Evolutionary conservation across 495 filamentous ascomycete species (phyloP).

Genomic region (Aspergillus kassunensis): DNA sequence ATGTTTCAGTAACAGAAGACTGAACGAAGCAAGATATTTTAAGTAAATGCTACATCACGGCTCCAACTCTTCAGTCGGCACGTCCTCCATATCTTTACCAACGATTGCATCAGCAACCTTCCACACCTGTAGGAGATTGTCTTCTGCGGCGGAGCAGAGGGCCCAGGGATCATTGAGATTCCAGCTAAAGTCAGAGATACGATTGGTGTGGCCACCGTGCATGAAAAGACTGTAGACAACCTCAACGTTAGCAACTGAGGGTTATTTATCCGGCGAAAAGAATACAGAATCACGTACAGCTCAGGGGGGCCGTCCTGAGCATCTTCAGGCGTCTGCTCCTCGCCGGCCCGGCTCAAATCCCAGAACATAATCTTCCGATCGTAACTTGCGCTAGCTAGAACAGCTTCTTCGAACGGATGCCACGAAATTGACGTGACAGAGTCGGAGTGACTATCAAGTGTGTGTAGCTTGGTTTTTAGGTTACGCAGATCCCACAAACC

Average conservation of each 20-base stretch:
- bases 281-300: constrained; percentile 60
- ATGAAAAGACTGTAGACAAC: constrained; percentile 70
- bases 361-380: constrained; percentile 94
- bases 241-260: constrained; percentile 9
- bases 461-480: constrained; percentile 78
- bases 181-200: constrained; percentile 95
- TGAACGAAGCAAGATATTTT: background rate
- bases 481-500: constrained; percentile 94
- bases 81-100: constrained; percentile 72
- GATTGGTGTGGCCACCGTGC: constrained; percentile 97
- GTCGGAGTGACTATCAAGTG: constrained; percentile 78
- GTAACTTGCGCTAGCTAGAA: constrained; percentile 86
- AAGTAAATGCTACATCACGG: constrained; percentile 26
- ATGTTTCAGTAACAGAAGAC: background rate
- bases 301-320: constrained; percentile 96
- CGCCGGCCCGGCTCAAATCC: constrained; percentile 86
- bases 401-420: constrained; percentile 84
- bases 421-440: constrained; percentile 87
- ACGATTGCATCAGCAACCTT: constrained; percentile 89
- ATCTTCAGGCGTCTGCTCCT: constrained; percentile 93
- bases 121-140: constrained; percentile 96
- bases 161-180: constrained; percentile 95
- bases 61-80: constrained; percentile 75
- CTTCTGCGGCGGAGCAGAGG: constrained; percentile 88
- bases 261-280: background rate